phyloP scores from a whole-genome alignment of 106 monocot genomes.

The Apostasia ramifera region DNA sequence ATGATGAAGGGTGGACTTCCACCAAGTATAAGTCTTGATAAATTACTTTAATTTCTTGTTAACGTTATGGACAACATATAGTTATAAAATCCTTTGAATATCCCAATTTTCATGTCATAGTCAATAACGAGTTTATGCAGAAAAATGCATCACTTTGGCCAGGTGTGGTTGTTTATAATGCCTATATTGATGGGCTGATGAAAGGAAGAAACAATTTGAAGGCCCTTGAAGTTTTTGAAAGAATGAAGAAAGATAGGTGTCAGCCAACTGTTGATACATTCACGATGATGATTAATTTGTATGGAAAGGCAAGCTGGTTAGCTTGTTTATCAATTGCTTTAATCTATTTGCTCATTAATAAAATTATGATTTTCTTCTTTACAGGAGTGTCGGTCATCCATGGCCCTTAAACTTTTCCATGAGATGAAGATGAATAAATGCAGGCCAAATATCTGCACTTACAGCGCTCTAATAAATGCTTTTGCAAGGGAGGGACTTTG shows the following conservation, averaged over 20 bases:
- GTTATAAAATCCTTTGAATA: background rate
- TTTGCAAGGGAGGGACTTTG: constrained; percentile 84
- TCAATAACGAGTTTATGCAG: constrained; percentile 20
- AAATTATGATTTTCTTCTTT: background rate
- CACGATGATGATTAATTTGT: constrained; percentile 77
- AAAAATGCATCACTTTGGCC: constrained; percentile 21
- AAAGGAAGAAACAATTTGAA: constrained; percentile 59
- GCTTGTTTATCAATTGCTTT: background rate
- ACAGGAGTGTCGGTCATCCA: constrained; percentile 64
- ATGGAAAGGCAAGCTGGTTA: constrained; percentile 50
- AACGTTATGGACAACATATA: background rate
- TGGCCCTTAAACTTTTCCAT: constrained; percentile 66
- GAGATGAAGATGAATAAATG: constrained; percentile 75
- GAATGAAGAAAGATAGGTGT: constrained; percentile 78
- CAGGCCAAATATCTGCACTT: constrained; percentile 83
- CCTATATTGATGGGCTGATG: constrained; percentile 63
- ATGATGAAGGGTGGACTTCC: constrained; percentile 55
- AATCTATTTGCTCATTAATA: background rate
- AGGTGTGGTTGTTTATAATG: constrained; percentile 85
- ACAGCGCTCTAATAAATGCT: constrained; percentile 90
- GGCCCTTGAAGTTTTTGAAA: constrained; percentile 72
- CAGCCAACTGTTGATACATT: constrained; percentile 67
- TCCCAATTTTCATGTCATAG: background rate
- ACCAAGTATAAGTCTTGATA: constrained; percentile 36
- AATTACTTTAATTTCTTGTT: background rate